Evolutionary conservation across 305 asterid species (phyloP).

Genomic region (Fraxinus greggii): DNA sequence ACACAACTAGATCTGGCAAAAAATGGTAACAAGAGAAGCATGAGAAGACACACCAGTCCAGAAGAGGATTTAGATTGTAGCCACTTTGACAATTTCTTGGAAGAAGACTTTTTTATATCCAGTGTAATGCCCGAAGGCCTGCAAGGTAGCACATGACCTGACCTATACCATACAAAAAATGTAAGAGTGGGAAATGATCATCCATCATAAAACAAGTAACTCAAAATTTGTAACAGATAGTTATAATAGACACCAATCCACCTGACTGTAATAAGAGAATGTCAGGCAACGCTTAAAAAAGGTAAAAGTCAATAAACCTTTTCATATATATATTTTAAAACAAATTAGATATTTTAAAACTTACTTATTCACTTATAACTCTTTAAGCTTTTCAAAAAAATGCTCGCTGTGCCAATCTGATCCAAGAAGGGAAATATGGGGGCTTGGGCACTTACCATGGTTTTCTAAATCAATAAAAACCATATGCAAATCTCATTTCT

Average conservation of each 20-base stretch:
- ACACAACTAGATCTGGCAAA: constrained; percentile 3
- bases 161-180: constrained; percentile 58
- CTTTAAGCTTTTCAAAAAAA: not conserved
- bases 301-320: not conserved
- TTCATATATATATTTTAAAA: not conserved
- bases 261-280: not conserved
- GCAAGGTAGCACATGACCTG: constrained; percentile 86
- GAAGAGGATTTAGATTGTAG: constrained; percentile 69
- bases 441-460: too few species aligned
- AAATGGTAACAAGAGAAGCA: constrained; percentile 7
- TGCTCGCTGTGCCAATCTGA: not conserved
- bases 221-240: not conserved
- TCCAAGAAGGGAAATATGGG: not conserved
- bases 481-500: not conserved
- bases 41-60: constrained; percentile 57
- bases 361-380: not conserved
- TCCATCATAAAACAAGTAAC: constrained; percentile 19
- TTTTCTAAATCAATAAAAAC: too few species aligned
- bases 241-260: not conserved
- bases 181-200: constrained; percentile 9
- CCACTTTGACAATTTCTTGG: constrained; percentile 96
- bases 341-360: not conserved
- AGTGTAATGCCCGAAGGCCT: constrained; percentile 75
- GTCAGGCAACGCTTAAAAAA: not conserved
- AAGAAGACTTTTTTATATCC: constrained; percentile 90